Evolutionary conservation across 305 asterid species (phyloP), one percentile per base, ranked within the genome.

Genomic region (Fraxinus xanthoxyloides): DNA sequence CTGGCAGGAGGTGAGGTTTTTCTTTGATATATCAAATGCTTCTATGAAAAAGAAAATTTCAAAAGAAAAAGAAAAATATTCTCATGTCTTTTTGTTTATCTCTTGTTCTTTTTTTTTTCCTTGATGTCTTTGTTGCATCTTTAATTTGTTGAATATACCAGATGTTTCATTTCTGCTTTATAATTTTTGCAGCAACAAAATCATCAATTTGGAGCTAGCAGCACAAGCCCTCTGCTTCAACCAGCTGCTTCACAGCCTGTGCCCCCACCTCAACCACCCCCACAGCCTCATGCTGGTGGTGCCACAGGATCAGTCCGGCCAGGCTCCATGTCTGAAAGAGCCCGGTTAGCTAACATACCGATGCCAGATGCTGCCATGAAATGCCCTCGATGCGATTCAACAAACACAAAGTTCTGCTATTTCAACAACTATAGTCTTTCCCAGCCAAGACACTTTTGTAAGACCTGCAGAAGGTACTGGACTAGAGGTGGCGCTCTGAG

Each of bases 381-480:
- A 76, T 95, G 99, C 87, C 99, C 99, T 38, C 92, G 99, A 28
- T 95, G 99, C 84, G 97, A 92, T 4, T 93, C 98, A 1, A 81
- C 94, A 0, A 93, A 92, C 85, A 94, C 98, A 0, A 93, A 94
- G 84, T 94, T 94, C 77, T 93, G 97, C 84, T 93, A 94, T 82
- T 94, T 93, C 91, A 95, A 93, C 80, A 95, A 95, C 90, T 93
- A 93, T 87, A 95, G 92, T 77, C 92, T 93, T 82, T 72, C 94
- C 0, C 98, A 95, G 85, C 98, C 98, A 0, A 91, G 98, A 34
- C 98, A 93, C 93, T 95, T 95, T 75, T 95, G 98, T 92, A 95
- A 95, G 90, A 90, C 97, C 0, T 95, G 98, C 84, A 65, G 97
- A 43, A 83, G 98, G 84, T 90, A 93, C 80, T 95, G 98, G 98